Evolutionary conservation across 495 filamentous ascomycete species (phyloP), one percentile per base, ranked within the genome.

Genomic region (Articulospora tetracladia): DNA sequence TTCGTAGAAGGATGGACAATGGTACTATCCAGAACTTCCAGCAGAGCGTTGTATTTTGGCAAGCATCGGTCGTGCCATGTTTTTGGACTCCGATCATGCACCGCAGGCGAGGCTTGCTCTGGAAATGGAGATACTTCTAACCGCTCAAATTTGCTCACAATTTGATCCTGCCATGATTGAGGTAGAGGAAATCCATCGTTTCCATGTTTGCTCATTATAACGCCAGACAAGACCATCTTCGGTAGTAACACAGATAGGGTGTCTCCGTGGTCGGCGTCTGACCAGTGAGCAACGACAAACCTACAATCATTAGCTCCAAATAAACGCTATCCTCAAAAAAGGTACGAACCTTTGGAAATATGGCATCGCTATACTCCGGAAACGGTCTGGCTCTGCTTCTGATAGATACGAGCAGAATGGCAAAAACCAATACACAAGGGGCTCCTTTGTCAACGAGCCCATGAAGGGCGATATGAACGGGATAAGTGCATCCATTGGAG

Each of bases 371-470:
- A 97, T 77, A 53, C 82, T 82, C 46, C 85, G 77, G 69, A 98
- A 98, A 44, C 90, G 80, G 55, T 93, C 88, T 11, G 78, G 67
- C 46, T 89, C 85, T 57, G 92, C 74, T 41, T 90, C 82, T 0
- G 87, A 83, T 62, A 93, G 85, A 30, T 90, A 86, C 15, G 86
- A 85, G 69, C 89, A 97, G 68, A 97, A 97, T 4, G 83, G 78
- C 49, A 97, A 76, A 71, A 98, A 98, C 74, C 84, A 82, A 53
- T 69, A 69, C 59, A 85, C 82, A 53, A 89, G 77, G 1, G 74
- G 77, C 20, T 86, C 84, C 49, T 77, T 81, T 6, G 83, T 83
- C 59, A 93, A 76, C n/a, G 73, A 69, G 34, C 83, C 79, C 75
- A 86, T 84, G 39, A 90, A 75, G 6, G 79, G 62, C 22, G 83